phyloP scores from a whole-genome alignment of 2,329 filamentous ascomycete genomes.

The Helotiales sp. region DNA sequence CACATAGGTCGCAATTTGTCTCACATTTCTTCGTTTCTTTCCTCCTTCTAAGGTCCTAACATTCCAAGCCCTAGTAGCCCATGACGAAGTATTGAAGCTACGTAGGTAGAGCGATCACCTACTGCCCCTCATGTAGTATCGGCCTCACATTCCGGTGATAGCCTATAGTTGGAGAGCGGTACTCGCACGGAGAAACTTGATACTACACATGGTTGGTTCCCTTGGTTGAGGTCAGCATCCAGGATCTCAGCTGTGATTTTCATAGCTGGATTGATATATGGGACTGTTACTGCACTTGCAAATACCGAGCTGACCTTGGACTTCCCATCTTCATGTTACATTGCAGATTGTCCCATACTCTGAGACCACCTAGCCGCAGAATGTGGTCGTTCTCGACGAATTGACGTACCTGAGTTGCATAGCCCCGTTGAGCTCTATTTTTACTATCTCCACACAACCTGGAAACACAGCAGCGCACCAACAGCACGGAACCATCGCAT shows the following conservation, averaged over 20 bases:
- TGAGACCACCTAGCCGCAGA: conserved; percentile 4
- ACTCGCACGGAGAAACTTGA: not conserved
- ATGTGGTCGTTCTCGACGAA: not conserved
- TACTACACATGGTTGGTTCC: not conserved
- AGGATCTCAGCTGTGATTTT: not conserved
- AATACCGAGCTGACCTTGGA: not conserved
- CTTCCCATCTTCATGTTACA: not conserved
- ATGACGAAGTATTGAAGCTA: no score
- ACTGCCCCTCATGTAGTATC: no score
- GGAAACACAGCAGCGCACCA: not conserved
- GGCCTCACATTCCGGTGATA: no score
- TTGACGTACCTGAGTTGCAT: not conserved
- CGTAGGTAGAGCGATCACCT: no score
- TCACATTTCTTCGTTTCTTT: no score
- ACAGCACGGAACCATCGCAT: conserved; percentile 6
- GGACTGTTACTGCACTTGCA: not conserved
- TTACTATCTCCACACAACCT: conserved; percentile 29
- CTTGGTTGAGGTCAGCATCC: not conserved
- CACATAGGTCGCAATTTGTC: no score
- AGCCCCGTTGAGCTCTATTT: conserved; percentile 15
- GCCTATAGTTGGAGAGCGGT: no score
- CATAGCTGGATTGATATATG: not conserved
- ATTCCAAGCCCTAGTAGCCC: no score
- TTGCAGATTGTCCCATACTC: not conserved
- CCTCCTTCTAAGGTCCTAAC: no score